Evolutionary conservation across 768 basidiomycete species (phyloP).

Genomic region (Hygrocybe punicea): DNA sequence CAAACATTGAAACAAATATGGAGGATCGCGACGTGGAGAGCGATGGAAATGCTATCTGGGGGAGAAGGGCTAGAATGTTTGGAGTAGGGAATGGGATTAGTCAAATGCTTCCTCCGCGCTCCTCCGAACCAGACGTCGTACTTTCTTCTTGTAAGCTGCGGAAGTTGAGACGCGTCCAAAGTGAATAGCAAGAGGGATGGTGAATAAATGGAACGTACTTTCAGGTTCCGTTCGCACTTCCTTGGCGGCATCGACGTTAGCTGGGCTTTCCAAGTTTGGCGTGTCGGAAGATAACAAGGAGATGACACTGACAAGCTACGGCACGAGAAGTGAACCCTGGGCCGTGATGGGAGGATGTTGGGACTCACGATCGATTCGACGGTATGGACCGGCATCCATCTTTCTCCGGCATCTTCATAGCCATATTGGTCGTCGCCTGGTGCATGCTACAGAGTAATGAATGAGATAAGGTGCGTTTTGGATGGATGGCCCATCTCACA

Average conservation of each 20-base stretch:
- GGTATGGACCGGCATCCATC: constrained; percentile 97
- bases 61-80: background rate
- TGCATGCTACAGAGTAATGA: constrained; percentile 60
- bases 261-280: constrained; percentile 90
- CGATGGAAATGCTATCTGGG: background rate
- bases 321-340: constrained; percentile 9
- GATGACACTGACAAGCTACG: constrained; percentile 91
- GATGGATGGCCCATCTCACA: constrained; percentile 39
- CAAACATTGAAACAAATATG: background rate
- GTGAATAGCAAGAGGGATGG: background rate
- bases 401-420: constrained; percentile 93
- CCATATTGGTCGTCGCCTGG: constrained; percentile 97
- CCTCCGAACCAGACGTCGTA: constrained; percentile 79
- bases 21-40: background rate
- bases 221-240: constrained; percentile 66
- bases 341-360: background rate
- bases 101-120: constrained; percentile 90
- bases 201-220: constrained; percentile 39
- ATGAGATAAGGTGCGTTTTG: constrained; percentile 5
- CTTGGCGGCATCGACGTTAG: constrained; percentile 95
- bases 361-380: constrained; percentile 87
- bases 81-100: constrained; percentile 27
- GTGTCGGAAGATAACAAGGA: constrained; percentile 89
- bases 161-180: constrained; percentile 14
- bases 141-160: constrained; percentile 91